phyloP scores from a whole-genome alignment of 2,329 filamentous ascomycete species.

The Colletotrichum higginsianum region DNA sequence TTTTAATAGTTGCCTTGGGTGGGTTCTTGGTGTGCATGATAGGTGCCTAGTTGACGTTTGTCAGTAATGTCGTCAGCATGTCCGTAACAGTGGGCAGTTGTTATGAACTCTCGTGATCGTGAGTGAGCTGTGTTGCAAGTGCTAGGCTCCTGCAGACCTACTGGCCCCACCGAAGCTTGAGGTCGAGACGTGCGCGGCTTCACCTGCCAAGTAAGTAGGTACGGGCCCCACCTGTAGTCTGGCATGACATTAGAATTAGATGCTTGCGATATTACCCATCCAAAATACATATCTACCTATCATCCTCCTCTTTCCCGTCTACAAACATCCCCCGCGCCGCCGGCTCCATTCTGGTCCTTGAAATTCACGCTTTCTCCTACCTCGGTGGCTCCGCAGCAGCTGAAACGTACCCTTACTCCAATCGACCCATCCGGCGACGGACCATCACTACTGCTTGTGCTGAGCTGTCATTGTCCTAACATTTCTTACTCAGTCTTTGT shows the following conservation, averaged over 20 bases:
- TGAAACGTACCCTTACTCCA: conserved; percentile 20
- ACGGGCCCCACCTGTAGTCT: conserved; percentile 4
- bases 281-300: conserved; percentile 30
- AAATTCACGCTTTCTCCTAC: conserved; percentile 9
- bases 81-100: not conserved
- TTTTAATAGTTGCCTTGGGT: not conserved
- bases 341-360: conserved; percentile 2
- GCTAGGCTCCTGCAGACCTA: not conserved
- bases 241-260: conserved; percentile 32
- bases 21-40: not conserved
- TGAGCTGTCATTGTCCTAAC: conserved; percentile 1
- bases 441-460: not conserved
- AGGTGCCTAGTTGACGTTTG: not conserved
- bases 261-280: conserved; percentile 38
- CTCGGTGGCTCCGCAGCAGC: conserved; percentile 22
- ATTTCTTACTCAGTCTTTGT: not conserved
- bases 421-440: not conserved
- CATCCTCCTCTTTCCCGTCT: conserved; percentile 19
- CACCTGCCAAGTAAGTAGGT: not conserved
- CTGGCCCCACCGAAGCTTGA: not conserved
- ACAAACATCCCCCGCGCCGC: conserved; percentile 12
- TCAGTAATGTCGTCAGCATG: not conserved
- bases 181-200: not conserved
- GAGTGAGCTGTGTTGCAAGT: not conserved
- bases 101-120: not conserved